A percentile compares a stretch with the other conserved stretches of the same genome.
Evolutionary conservation across 345 rosid species (phyloP).

Genomic region (Orychophragmus violaceus): DNA sequence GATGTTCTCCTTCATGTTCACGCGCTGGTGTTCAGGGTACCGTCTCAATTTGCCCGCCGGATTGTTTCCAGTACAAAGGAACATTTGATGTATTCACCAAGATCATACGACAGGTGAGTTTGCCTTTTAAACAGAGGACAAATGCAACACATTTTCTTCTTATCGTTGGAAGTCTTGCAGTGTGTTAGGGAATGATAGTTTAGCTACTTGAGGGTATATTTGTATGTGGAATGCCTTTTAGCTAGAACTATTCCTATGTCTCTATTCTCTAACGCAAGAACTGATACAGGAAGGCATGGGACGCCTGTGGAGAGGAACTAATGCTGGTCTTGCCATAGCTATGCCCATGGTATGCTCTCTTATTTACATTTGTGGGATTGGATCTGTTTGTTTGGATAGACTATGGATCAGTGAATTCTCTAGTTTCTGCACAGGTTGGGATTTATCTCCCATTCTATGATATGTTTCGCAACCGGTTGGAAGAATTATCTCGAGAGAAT

Average conservation of each 20-base stretch:
- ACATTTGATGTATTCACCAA: constrained; percentile 91
- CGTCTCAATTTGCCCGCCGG: constrained; percentile 94
- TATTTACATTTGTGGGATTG: background rate
- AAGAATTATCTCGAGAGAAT: constrained; percentile 44
- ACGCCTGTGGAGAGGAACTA: constrained; percentile 97
- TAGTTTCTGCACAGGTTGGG: constrained; percentile 59
- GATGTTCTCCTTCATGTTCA: constrained; percentile 89
- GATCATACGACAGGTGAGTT: constrained; percentile 80
- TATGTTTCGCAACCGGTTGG: constrained; percentile 68
- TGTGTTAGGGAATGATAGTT: background rate
- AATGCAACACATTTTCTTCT: too few species aligned
- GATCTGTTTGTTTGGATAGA: background rate
- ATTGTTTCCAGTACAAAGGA: constrained; percentile 96
- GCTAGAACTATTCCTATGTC: constrained; percentile 3
- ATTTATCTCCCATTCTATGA: constrained; percentile 93
- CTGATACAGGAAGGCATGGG: constrained; percentile 72
- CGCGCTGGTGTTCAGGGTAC: constrained; percentile 99
- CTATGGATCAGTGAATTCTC: background rate
- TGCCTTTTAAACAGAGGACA: too few species aligned
- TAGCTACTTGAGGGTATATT: background rate
- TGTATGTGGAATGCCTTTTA: too few species aligned
- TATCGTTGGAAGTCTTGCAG: too few species aligned
- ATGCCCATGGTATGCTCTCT: constrained; percentile 65
- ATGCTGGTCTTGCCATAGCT: constrained; percentile 92
- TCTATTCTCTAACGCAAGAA: constrained; percentile 10